These are phyloP conservation scores for Psilocybe tampanensis DNA, from an alignment of 768 basidiomycete species.

Conservation along the genomic window DNA sequence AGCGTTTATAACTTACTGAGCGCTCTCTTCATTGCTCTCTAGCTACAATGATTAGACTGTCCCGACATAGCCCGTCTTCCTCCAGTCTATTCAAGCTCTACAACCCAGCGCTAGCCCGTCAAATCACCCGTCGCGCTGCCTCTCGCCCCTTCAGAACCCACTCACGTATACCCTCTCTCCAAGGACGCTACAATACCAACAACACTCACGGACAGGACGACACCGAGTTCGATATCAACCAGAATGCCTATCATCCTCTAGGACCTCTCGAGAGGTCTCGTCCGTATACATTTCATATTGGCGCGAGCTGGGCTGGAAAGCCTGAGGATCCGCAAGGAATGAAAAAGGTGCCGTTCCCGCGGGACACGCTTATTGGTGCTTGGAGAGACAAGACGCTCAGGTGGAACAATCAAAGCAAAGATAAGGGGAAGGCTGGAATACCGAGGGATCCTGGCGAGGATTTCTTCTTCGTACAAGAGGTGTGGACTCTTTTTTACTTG, in stretches of 20 bases:
- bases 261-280: constrained; percentile 11
- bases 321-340: constrained; percentile 42
- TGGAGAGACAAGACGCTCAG: constrained; percentile 73
- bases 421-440: neutral
- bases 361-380: constrained; percentile 56
- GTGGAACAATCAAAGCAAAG: constrained; percentile 33
- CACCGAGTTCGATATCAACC: neutral
- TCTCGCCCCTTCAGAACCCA: neutral
- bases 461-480: constrained; percentile 67
- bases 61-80: too few relatives aligned
- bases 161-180: neutral
- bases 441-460: constrained; percentile 44
- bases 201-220: neutral
- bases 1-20: neutral
- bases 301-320: constrained; percentile 79
- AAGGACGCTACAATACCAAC: neutral
- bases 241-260: neutral
- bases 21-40: too few relatives aligned
- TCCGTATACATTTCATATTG: constrained; percentile 75
- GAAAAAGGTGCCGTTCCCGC: constrained; percentile 52
- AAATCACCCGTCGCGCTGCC: constrained; percentile 13
- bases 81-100: constrained; percentile 5
- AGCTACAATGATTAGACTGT: too few relatives aligned
- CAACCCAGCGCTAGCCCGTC: constrained; percentile 15
- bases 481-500: constrained; percentile 31